These are phyloP conservation scores for Pelargonium nanum DNA, from an alignment of 345 rosid genomes.

Conservation along the genomic window DNA sequence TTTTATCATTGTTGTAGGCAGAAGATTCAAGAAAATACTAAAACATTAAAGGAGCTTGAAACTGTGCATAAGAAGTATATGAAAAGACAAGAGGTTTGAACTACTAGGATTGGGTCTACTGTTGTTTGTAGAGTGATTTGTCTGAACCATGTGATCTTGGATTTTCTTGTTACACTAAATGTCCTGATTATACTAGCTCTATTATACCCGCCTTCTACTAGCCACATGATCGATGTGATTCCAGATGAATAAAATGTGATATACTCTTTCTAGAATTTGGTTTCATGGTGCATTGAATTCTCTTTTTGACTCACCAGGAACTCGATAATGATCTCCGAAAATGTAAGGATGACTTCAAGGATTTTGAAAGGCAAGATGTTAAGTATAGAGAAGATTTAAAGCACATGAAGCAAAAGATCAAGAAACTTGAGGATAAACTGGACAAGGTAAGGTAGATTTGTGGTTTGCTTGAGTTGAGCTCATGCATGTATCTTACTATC, in stretches of 20 bases:
- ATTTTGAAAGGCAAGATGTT: conserved; percentile 93
- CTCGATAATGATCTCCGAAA: conserved; percentile 55
- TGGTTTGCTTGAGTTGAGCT: conserved; percentile 10
- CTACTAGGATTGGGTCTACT: conserved; percentile 6
- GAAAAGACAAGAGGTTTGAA: conserved; percentile 75
- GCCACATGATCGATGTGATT: no score
- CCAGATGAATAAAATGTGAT: no score
- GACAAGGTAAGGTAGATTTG: conserved; percentile 44
- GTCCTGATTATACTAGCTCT: no score
- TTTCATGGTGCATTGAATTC: not conserved
- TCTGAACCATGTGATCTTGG: conserved; percentile 6
- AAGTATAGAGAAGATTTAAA: conserved; percentile 81
- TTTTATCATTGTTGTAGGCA: conserved; percentile 33
- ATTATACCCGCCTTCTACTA: no score
- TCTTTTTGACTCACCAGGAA: conserved; percentile 38
- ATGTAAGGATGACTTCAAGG: conserved; percentile 86
- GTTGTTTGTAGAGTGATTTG: not conserved
- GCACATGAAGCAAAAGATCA: conserved; percentile 91
- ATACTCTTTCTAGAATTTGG: not conserved
- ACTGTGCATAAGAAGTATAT: conserved; percentile 54
- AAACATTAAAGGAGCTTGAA: conserved; percentile 65
- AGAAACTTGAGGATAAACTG: conserved; percentile 81
- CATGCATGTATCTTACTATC: conserved; percentile 17
- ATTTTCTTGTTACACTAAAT: not conserved
- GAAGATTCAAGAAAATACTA: conserved; percentile 59